A percentile compares a stretch with the other conserved stretches of the same genome.
Evolutionary conservation across 768 basidiomycete genomes (phyloP).

Genomic region (Leccinum boreale): DNA sequence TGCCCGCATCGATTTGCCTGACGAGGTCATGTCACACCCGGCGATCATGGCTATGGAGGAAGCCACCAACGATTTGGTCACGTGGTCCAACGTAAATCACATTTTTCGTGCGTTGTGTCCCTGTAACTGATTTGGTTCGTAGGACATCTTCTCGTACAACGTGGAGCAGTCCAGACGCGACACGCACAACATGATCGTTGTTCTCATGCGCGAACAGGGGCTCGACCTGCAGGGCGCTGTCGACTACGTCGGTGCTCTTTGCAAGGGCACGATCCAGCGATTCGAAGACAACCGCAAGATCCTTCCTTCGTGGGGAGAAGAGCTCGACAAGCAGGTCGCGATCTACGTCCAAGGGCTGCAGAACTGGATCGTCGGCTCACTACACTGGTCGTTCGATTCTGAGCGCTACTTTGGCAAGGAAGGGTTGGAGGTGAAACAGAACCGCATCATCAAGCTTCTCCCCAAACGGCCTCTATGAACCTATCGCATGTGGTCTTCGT

Average conservation of each 20-base stretch:
- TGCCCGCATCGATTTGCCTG: conserved; percentile 47
- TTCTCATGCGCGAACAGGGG: conserved; percentile 60
- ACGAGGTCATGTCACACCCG: conserved; percentile 52
- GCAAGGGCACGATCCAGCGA: conserved; percentile 49
- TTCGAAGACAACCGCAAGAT: conserved; percentile 45
- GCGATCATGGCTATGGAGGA: conserved; percentile 43
- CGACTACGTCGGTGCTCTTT: conserved; percentile 61
- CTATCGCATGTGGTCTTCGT: neutral
- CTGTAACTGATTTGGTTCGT: neutral
- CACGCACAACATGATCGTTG: conserved; percentile 70
- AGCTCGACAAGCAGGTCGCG: conserved; percentile 55
- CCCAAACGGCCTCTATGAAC: conserved; percentile 32
- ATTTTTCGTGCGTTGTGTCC: neutral
- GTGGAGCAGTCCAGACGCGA: conserved; percentile 68
- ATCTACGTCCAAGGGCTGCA: conserved; percentile 61
- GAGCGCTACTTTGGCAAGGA: conserved; percentile 65
- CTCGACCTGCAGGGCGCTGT: conserved; percentile 59
- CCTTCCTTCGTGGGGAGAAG: conserved; percentile 61
- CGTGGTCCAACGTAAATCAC: conserved; percentile 41
- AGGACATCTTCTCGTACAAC: conserved; percentile 79
- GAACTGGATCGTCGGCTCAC: conserved; percentile 68
- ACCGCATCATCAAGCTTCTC: conserved; percentile 50
- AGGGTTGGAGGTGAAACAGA: conserved; percentile 52
- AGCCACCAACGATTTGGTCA: conserved; percentile 49
- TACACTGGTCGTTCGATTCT: conserved; percentile 73